phyloP scores from a whole-genome alignment of 495 filamentous ascomycete genomes.

The Immersiella caudata region DNA sequence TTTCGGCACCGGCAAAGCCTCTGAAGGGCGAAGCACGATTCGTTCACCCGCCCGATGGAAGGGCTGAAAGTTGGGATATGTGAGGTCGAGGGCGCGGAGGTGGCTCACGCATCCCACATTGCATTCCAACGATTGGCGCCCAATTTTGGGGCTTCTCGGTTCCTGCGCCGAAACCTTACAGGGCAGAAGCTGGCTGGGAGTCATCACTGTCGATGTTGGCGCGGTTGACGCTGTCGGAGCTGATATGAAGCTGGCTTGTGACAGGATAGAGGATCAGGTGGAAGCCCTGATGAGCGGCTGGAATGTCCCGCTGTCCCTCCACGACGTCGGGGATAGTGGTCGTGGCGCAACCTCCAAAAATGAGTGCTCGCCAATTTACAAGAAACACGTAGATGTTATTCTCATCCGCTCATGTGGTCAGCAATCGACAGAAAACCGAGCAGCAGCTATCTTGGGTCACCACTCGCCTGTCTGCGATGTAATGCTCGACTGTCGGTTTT shows the following conservation, averaged over 20 bases:
- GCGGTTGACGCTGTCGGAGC: not conserved
- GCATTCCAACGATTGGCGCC: constrained; percentile 4
- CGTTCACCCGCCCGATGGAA: not conserved
- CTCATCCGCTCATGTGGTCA: not conserved
- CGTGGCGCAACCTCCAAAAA: constrained; percentile 1
- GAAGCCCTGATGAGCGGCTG: not conserved
- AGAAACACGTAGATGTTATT: constrained; percentile 6
- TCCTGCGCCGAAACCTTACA: constrained; percentile 14
- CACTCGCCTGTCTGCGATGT: not conserved
- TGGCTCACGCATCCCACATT: not conserved
- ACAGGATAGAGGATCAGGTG: not conserved
- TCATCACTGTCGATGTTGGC: not conserved
- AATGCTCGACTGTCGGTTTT: not conserved
- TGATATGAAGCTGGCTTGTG: not conserved
- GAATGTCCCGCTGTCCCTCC: not conserved
- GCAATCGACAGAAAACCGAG: not conserved
- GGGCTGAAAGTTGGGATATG: not conserved
- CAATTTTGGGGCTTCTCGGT: constrained; percentile 14
- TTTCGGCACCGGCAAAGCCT: constrained; percentile 10
- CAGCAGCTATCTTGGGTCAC: constrained; percentile 7
- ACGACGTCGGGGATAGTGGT: not conserved
- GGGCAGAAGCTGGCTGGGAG: not conserved
- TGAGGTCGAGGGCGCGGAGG: not conserved
- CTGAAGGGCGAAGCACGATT: constrained; percentile 14
- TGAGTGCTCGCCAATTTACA: constrained; percentile 1